These are phyloP conservation scores for Pseudogymnoascus sp. DNA, from an alignment of 2,329 filamentous ascomycete genomes.

Conservation along the genomic window DNA sequence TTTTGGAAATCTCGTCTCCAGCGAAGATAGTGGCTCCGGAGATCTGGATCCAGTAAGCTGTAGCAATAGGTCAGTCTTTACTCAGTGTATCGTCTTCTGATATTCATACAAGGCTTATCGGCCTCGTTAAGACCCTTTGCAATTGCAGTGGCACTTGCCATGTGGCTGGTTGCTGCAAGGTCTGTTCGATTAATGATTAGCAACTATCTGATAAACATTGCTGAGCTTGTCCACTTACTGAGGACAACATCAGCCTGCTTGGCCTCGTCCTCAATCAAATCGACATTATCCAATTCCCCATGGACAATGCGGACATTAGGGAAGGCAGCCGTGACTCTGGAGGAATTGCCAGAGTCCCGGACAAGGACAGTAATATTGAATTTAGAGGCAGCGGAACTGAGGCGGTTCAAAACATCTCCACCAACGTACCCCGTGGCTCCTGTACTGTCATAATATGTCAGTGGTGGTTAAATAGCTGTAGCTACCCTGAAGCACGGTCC, in stretches of 20 bases:
- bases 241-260: constrained; percentile 42
- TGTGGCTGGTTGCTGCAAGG: constrained; percentile 40
- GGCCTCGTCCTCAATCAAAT: constrained; percentile 36
- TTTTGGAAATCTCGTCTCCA: constrained; percentile 37
- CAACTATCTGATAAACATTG: neutral
- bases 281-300: constrained; percentile 38
- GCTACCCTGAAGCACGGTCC: too few relatives aligned
- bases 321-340: constrained; percentile 36
- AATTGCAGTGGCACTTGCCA: constrained; percentile 37
- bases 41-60: constrained; percentile 43
- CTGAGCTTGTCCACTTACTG: constrained; percentile 22
- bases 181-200: constrained; percentile 13
- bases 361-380: constrained; percentile 41
- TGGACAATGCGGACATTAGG: constrained; percentile 41
- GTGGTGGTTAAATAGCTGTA: too few relatives aligned
- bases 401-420: constrained; percentile 35
- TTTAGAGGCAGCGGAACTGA: constrained; percentile 38
- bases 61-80: constrained; percentile 13
- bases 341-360: constrained; percentile 39
- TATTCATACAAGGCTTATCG: constrained; percentile 28
- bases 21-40: constrained; percentile 48
- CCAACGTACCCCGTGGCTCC: constrained; percentile 35
- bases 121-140: constrained; percentile 34
- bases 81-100: too few relatives aligned
- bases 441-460: constrained; percentile 16